Base-by-base conservation (phyloP, 768 basidiomycete species). In the Mrakia frigida region DNA sequence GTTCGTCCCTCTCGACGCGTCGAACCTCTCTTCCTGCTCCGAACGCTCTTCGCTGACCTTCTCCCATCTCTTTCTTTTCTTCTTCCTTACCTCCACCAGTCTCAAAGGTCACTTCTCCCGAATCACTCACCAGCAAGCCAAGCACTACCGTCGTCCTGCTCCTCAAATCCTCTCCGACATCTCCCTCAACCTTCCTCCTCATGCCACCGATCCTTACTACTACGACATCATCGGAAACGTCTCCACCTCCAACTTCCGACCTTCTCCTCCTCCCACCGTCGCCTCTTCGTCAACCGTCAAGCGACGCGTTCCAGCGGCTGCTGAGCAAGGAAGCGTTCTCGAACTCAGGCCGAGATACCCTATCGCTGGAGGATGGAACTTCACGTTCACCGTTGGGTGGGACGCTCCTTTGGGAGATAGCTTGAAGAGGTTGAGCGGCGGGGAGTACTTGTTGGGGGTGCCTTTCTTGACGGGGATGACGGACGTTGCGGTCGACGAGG, bases 41-140 rank as follows among this genome's bases (percentile, higher is more conserved):
- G n/a, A n/a, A n/a, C n/a, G n/a, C n/a, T n/a, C n/a, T n/a, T 18
- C 39, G 35, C 50, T 35, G 37, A 73, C 67, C 31, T 11, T 16
- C 25, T 70, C 18, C 28, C n/a, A 28, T 10, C 37, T 21, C 11
- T 16, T 16, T 33, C 67, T 1, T 0, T 25, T 37, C 35, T 39
- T 37, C 21, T 28, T n/a, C 39, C 14, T 23, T 43, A 35, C 37
- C 33, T 31, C 31, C 25, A 3, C 16, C 80, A 98, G 95, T 65
- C 86, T 99, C 76, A 94, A 96, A 82, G 97, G 96, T 0, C 91
- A 96, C 75, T 99, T 98, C 85, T 93, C 94, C 33, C 93, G 97
- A 69, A 85, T 98, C 68, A 89, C 91, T 56, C 89, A 94, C 83
- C 94, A 96, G 83, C 86, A 89, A 63, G 90, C 93, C 81, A 83